Percentiles rank a stretch among this genome's conserved stretches.
These are phyloP conservation scores for Vitis rupestris DNA, from an alignment of 164 flowering plant species.

Conservation along the genomic window DNA sequence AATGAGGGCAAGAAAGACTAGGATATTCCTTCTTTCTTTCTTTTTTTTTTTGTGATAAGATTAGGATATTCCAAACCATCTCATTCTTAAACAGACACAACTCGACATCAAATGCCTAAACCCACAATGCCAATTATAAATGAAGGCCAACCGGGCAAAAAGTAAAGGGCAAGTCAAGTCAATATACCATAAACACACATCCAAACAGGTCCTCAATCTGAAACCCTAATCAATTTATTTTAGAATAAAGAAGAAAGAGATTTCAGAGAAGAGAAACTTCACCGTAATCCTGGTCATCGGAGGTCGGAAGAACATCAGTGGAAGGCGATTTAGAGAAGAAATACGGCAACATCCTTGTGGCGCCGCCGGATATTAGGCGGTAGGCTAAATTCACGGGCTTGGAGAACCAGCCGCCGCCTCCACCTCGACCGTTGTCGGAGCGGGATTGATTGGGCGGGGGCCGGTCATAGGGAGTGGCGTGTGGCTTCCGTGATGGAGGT, in stretches of 20 bases:
- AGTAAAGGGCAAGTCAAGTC: too few relatives aligned
- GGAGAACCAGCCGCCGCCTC: slow-evolving; percentile 52
- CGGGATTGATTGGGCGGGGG: slow-evolving; percentile 27
- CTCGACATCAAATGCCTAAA: too few relatives aligned
- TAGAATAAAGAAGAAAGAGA: not conserved
- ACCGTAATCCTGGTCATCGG: slow-evolving; percentile 24
- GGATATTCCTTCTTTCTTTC: too few relatives aligned
- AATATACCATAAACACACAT: not conserved
- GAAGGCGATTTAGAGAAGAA: slow-evolving; percentile 43
- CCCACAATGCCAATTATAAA: too few relatives aligned
- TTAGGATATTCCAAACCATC: too few relatives aligned
- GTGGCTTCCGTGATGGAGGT: slow-evolving; percentile 40
- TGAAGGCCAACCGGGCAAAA: too few relatives aligned
- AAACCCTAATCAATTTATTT: not conserved
- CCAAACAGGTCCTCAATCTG: not conserved
- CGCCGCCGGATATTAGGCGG: slow-evolving; percentile 56
- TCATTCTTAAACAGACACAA: too few relatives aligned
- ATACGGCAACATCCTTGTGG: slow-evolving; percentile 55
- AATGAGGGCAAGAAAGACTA: too few relatives aligned
- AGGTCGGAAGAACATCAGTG: slow-evolving; percentile 8
- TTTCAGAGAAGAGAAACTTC: not conserved
- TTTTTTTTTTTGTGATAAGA: too few relatives aligned
- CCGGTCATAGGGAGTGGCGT: slow-evolving; percentile 64
- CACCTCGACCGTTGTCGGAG: not conserved
- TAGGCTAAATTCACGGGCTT: slow-evolving; percentile 61